Base-by-base conservation (phyloP, 345 rosid species). In the Gynandropsis gynandra region DNA sequence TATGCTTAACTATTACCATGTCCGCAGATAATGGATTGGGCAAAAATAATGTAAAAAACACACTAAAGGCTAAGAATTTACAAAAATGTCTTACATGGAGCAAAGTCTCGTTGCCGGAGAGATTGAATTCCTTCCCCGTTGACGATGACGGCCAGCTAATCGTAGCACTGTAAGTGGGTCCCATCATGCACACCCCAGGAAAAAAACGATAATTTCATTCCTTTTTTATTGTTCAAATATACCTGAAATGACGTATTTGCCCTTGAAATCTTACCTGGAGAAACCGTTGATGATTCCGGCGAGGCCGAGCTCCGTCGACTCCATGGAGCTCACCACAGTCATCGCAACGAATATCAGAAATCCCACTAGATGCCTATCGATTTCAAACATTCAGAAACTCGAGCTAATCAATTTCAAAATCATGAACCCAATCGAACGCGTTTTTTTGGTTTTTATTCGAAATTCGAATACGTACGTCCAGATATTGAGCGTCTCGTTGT, bases 401-500 rank as follows among this genome's bases (percentile, higher is more conserved):
- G 9, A 21, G 36, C 7, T 1, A 16, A 5, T 4, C 29, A 36
- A 12, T 20, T 17, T 18, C 12, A 34, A 8, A 16, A 1, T 8
- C 1, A 7, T 1, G 38, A 10, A 44, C 10, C 7, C 39, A 27
- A 36, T 0, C 8, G 1, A n/a, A n/a, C n/a, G n/a, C n/a, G n/a
- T n/a, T n/a, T n/a, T n/a, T n/a, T n/a, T n/a, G n/a, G n/a, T n/a
- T n/a, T n/a, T n/a, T n/a, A n/a, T n/a, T n/a, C n/a, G n/a, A 0
- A 12, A 24, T 27, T 34, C 1, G 50, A 50, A 78, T 1, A 66
- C 88, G 52, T 71, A 92, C 95, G 97, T 85, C 98, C 95, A 87
- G 53, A 92, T 73, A 50, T 92, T 87, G 43, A 92, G 79, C 52
- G 97, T 87, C 74, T 92, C 98, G 64, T 92, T 92, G 72, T 87